phyloP scores from a whole-genome alignment of 257 asterid species.

The Rehmannia glutinosa region DNA sequence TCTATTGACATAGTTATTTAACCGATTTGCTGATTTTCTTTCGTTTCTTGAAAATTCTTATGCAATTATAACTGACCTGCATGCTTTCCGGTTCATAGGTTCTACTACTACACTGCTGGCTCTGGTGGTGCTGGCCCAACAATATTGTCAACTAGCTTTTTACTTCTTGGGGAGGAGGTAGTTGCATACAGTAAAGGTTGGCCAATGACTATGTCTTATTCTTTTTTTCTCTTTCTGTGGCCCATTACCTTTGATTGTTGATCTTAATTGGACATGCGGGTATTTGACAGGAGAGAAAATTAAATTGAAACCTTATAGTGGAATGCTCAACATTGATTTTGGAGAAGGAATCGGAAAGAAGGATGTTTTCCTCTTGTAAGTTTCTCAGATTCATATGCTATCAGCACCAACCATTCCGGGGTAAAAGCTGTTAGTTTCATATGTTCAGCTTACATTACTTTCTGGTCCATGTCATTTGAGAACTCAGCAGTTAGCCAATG shows the following conservation, averaged over 20 bases:
- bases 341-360: slow-evolving; percentile 80
- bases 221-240: neutral
- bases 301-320: slow-evolving; percentile 85
- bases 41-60: slow-evolving; percentile 16
- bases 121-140: slow-evolving; percentile 98
- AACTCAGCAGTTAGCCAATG: too few relatives aligned
- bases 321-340: slow-evolving; percentile 85
- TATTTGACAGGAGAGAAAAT: slow-evolving; percentile 49
- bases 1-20: neutral
- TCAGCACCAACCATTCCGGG: too few relatives aligned
- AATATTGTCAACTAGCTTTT: slow-evolving; percentile 84
- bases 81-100: slow-evolving; percentile 45
- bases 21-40: neutral
- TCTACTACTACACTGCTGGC: slow-evolving; percentile 94
- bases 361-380: slow-evolving; percentile 90
- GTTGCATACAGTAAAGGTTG: slow-evolving; percentile 88
- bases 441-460: too few relatives aligned
- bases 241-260: neutral
- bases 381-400: neutral
- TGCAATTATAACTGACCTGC: neutral
- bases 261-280: slow-evolving; percentile 7
- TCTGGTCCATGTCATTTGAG: too few relatives aligned
- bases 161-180: slow-evolving; percentile 96
- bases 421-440: too few relatives aligned
- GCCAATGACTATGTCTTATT: neutral